A percentile compares a stretch with the other conserved stretches of the same genome.
Evolutionary conservation across 768 basidiomycete genomes (phyloP).

Genomic region (Russula compacta): DNA sequence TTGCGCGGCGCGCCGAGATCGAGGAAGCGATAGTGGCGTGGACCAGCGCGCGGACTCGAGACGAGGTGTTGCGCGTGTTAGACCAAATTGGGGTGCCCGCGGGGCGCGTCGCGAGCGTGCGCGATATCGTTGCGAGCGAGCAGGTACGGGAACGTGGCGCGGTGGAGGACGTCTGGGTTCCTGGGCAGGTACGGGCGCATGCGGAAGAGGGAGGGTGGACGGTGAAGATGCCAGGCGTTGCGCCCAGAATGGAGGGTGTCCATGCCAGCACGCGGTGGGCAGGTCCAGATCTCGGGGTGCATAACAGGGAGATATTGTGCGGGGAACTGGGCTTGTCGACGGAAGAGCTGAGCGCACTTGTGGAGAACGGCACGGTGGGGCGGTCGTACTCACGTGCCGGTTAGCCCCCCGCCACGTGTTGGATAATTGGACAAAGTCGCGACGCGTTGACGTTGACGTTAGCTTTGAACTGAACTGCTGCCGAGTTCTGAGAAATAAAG

Average conservation of each 20-base stretch:
- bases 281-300: conserved; percentile 53
- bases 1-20: conserved; percentile 39
- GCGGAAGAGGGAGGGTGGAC: conserved; percentile 38
- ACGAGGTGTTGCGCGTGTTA: conserved; percentile 45
- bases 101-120: conserved; percentile 53
- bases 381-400: not conserved
- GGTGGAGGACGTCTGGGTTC: conserved; percentile 50
- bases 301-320: conserved; percentile 28
- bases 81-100: conserved; percentile 49
- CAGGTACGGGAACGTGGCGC: conserved; percentile 47
- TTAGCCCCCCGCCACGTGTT: too few species aligned
- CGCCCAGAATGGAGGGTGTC: conserved; percentile 53
- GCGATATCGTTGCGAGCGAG: conserved; percentile 51
- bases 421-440: not conserved
- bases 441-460: too few species aligned
- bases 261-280: conserved; percentile 55
- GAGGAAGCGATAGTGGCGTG: conserved; percentile 54
- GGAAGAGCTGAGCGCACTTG: conserved; percentile 22
- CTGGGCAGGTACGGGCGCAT: not conserved
- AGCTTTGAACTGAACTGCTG: too few species aligned
- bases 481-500: not conserved
- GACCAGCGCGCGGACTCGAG: conserved; percentile 42
- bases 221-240: conserved; percentile 59
- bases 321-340: conserved; percentile 24
- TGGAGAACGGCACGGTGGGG: not conserved